phyloP scores from a whole-genome alignment of 163 green algal species.

The Chlamydomonas reinhardtii region DNA sequence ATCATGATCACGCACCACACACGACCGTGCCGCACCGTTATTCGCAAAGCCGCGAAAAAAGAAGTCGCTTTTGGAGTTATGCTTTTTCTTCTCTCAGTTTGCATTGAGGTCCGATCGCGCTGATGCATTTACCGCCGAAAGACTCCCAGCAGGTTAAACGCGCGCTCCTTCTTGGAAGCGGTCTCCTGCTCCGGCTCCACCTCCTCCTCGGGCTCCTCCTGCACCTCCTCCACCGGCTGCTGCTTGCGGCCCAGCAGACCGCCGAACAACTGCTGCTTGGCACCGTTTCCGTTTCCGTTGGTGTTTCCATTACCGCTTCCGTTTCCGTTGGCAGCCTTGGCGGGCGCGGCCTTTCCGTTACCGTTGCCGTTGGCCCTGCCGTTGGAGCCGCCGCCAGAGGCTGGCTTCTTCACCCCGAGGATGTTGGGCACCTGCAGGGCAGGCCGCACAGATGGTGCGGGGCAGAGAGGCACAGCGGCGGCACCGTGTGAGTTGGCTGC shows the following conservation, averaged over 20 bases:
- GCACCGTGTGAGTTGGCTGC: no score
- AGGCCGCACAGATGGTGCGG: no score
- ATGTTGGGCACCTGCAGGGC: background rate
- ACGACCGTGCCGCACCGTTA: no score
- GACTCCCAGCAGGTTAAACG: constrained; percentile 28
- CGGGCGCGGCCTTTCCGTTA: background rate
- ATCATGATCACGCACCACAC: no score
- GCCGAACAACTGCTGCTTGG: background rate
- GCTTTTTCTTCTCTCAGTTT: no score
- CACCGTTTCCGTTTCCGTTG: background rate
- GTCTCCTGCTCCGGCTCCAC: background rate
- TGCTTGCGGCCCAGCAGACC: background rate
- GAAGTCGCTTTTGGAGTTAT: no score
- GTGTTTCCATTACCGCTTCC: background rate
- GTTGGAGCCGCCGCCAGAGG: background rate
- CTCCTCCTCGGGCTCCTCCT: constrained; percentile 2
- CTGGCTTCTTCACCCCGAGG: background rate
- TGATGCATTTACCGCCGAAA: constrained; percentile 3
- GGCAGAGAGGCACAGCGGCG: no score
- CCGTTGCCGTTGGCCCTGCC: constrained; percentile 19
- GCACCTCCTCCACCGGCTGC: background rate
- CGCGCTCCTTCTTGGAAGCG: constrained; percentile 15
- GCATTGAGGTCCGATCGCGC: no score
- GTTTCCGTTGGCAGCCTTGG: constrained; percentile 11
- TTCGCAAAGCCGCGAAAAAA: no score